phyloP scores from a whole-genome alignment of 345 rosid species.

The Brassica carinata region DNA sequence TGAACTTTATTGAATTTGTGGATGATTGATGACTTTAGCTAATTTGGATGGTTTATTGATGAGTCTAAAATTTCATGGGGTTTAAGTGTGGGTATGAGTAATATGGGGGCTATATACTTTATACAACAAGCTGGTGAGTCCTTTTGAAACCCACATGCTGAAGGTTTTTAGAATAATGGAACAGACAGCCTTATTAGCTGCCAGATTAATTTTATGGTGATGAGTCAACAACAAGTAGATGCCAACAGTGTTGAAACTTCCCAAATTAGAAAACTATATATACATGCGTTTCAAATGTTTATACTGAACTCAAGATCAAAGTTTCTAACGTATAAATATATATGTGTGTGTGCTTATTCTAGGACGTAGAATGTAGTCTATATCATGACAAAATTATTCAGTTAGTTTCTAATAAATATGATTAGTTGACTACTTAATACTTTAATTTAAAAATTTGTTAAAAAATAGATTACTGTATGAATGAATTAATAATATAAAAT shows the following conservation, averaged over 20 bases:
- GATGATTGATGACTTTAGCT: too few species aligned
- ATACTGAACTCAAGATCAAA: background rate
- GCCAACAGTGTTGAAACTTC: constrained; percentile 17
- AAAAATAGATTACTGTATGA: too few species aligned
- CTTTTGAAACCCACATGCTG: constrained; percentile 28
- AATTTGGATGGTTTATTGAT: too few species aligned
- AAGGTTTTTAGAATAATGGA: constrained; percentile 15
- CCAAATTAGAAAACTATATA: background rate
- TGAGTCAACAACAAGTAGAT: constrained; percentile 40
- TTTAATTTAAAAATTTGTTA: too few species aligned
- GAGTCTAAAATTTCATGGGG: too few species aligned
- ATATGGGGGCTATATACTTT: background rate
- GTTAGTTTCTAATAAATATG: background rate
- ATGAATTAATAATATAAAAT: too few species aligned
- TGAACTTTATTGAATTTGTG: too few species aligned
- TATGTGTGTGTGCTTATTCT: background rate
- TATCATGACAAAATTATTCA: background rate
- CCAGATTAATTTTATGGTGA: constrained; percentile 24
- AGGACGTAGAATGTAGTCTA: background rate
- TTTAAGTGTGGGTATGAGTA: too few species aligned
- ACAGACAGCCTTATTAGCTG: constrained; percentile 33
- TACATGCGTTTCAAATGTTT: background rate
- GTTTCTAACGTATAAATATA: background rate
- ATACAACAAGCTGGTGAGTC: constrained; percentile 23
- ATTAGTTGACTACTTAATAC: too few species aligned